Evolutionary conservation across 1,284 basidiomycete species (phyloP).

Genomic region (Trametes hirsuta): DNA sequence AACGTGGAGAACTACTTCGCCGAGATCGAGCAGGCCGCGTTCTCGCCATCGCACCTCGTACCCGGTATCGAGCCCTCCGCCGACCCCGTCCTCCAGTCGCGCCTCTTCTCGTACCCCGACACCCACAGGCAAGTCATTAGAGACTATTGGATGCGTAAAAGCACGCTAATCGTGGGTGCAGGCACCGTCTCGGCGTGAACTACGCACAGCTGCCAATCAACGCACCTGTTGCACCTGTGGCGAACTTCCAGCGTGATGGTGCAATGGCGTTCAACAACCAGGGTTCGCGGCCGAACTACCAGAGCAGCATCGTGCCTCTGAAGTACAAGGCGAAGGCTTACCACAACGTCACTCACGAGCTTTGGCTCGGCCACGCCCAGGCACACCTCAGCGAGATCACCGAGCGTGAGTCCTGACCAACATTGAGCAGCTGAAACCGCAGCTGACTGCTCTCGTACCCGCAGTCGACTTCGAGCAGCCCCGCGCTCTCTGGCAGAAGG

Average conservation of each 20-base stretch:
- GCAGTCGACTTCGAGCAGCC: slow-evolving; percentile 92
- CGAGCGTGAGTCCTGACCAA: slow-evolving; percentile 59
- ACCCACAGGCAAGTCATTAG: slow-evolving; percentile 59
- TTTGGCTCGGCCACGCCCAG: slow-evolving; percentile 74
- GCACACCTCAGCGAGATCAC: slow-evolving; percentile 79
- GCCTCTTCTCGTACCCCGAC: slow-evolving; percentile 95
- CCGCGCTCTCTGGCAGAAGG: slow-evolving; percentile 76
- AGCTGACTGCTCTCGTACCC: neutral
- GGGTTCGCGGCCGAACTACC: slow-evolving; percentile 85
- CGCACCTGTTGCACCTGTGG: slow-evolving; percentile 68
- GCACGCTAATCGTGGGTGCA: neutral
- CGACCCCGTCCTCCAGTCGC: slow-evolving; percentile 91
- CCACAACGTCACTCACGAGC: slow-evolving; percentile 64
- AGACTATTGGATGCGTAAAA: neutral
- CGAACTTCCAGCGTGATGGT: slow-evolving; percentile 89
- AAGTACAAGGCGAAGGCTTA: slow-evolving; percentile 44
- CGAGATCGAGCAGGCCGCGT: slow-evolving; percentile 86
- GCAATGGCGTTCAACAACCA: slow-evolving; percentile 75
- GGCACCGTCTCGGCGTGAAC: slow-evolving; percentile 85
- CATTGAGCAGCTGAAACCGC: neutral
- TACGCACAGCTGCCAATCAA: slow-evolving; percentile 93
- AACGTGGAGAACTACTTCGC: slow-evolving; percentile 88
- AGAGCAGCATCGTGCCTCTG: slow-evolving; percentile 72
- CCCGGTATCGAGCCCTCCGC: slow-evolving; percentile 88
- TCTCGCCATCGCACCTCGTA: slow-evolving; percentile 84